Conservation (phyloP, 352 stramenopile genomes). For the Phytophthora cactorum region DNA sequence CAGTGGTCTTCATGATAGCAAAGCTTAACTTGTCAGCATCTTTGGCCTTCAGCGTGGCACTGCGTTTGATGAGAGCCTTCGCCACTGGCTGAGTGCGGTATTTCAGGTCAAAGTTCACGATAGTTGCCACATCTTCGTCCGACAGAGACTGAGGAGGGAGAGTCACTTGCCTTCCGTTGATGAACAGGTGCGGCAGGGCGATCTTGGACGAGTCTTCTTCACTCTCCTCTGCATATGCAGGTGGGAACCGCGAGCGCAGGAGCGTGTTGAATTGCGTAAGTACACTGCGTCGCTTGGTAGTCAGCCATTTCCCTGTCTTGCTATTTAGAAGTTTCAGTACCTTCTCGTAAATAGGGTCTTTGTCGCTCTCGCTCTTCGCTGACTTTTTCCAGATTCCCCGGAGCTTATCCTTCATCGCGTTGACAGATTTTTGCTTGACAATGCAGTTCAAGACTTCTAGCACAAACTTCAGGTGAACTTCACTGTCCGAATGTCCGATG, state of each 20-base stretch:
- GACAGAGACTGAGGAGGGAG: constrained; percentile 61
- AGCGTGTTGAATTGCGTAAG: constrained; percentile 54
- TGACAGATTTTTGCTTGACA: constrained; percentile 57
- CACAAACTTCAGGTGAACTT: constrained; percentile 58
- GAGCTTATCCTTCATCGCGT: constrained; percentile 59
- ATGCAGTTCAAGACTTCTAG: constrained; percentile 64
- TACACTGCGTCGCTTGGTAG: constrained; percentile 23
- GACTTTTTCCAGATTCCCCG: constrained; percentile 46
- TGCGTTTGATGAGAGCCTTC: constrained; percentile 75
- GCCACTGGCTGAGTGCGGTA: constrained; percentile 73
- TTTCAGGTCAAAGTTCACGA: constrained; percentile 76
- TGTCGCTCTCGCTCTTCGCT: constrained; percentile 21
- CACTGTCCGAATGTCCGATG: constrained; percentile 62
- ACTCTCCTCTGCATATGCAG: constrained; percentile 23
- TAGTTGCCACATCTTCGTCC: constrained; percentile 62
- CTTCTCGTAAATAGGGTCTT: constrained; percentile 31
- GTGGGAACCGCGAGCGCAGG: constrained; percentile 43
- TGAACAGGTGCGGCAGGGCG: constrained; percentile 51
- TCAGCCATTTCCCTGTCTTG: constrained; percentile 39
- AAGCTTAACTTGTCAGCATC: constrained; percentile 73
- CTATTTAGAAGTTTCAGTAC: constrained; percentile 26
- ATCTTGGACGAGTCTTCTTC: constrained; percentile 19
- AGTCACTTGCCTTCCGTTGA: constrained; percentile 75
- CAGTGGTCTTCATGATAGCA: constrained; percentile 77
- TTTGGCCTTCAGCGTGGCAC: constrained; percentile 44